Evolutionary conservation across 305 asterid species (phyloP), one percentile per base, ranked within the genome.

Genomic region (Stenogyne calaminthoides): DNA sequence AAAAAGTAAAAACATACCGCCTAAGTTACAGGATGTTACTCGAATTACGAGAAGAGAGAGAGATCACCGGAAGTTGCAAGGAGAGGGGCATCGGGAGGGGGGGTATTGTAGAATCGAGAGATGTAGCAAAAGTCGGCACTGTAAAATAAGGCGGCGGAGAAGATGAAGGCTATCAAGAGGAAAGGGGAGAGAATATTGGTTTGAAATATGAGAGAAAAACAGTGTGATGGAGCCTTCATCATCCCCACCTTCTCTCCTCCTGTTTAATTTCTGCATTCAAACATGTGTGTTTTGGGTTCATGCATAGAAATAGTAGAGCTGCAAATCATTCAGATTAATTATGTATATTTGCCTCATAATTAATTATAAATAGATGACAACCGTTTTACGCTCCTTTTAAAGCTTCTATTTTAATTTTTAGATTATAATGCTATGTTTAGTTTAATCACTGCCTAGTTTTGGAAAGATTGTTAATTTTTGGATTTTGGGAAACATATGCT

Each of bases 101-200:
- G 11, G 15, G 59, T 49, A 12, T 29, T 51, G 58, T 60, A 69
- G 27, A 49, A 27, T 27, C 77, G 57, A 32, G 61, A 40, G 27
- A 76, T 7, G 73, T 54, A 69, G 56, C 61, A 69, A 27, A 58
- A 64, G 57, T 59, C 66, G n/a, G 70, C 12, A 46, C 34, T 39
- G 78, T 73, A 76, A 16, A 69, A 74, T 18, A 79, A 9, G 73
- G 64, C 15, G 46, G 59, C 44, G 19, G 62, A 52, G 70, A 73
- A 37, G 42, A 76, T 60, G 5, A 73, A 69, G 16, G 67, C 54
- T n/a, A 76, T 18, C 12, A 76, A 66, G 49, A 76, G 65, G 2
- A 62, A 20, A 16, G 70, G 69, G 6, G 67, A 40, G 14, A 19
- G 69, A 29, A 67, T 2, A 11, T 67, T 3, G 40, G 15, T 58